Conservation (phyloP, 768 basidiomycete species). For the Gloeopeniophorella convolvens region DNA sequence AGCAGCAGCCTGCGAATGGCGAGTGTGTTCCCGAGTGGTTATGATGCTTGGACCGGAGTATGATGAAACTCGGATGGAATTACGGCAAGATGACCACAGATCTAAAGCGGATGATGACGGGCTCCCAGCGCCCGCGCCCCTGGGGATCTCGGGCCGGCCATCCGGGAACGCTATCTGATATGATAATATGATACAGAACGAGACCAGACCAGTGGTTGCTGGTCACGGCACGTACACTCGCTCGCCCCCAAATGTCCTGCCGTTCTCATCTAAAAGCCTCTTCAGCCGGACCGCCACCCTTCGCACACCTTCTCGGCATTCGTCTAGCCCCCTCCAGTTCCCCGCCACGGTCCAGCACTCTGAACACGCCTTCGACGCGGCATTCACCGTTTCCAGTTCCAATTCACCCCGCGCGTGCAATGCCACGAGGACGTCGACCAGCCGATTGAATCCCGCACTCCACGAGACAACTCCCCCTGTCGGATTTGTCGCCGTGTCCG, state of each 20-base stretch:
- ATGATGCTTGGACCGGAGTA: too few relatives aligned
- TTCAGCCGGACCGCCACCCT: constrained; percentile 58
- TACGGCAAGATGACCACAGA: too few relatives aligned
- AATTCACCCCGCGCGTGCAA: constrained; percentile 61
- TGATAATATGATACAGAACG: too few relatives aligned
- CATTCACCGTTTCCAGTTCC: constrained; percentile 70
- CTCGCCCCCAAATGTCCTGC: constrained; percentile 35
- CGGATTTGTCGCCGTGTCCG: constrained; percentile 62
- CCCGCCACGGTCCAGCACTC: constrained; percentile 76
- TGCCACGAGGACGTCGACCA: constrained; percentile 69
- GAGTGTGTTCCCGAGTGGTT: too few relatives aligned
- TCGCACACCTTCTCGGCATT: constrained; percentile 55
- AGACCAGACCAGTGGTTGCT: too few relatives aligned
- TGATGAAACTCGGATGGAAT: too few relatives aligned
- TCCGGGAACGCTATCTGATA: too few relatives aligned
- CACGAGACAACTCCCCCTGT: constrained; percentile 53
- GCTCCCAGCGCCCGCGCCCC: not conserved
- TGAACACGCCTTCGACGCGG: constrained; percentile 62
- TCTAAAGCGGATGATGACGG: too few relatives aligned
- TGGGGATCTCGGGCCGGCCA: too few relatives aligned
- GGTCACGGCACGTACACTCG: constrained; percentile 32
- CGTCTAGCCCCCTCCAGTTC: constrained; percentile 61
- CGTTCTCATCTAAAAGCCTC: constrained; percentile 47
- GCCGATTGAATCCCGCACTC: constrained; percentile 57
- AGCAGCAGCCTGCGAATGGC: too few relatives aligned